Evolutionary conservation across 2,329 filamentous ascomycete species (phyloP), one percentile per base, ranked within the genome.

Genomic region (Dendrostoma leiphaemia): DNA sequence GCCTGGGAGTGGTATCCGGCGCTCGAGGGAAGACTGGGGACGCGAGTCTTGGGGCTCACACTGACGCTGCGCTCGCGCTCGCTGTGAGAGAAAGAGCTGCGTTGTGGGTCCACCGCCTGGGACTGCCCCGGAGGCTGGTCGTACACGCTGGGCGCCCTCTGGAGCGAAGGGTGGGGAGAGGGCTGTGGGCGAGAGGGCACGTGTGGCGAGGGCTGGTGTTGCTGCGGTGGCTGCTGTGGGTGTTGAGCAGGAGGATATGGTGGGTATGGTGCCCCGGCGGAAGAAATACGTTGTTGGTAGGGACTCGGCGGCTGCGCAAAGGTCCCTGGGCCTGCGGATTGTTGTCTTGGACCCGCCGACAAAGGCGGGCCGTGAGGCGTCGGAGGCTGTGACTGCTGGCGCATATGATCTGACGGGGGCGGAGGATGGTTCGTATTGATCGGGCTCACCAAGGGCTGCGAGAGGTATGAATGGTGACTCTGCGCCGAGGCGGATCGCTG

Each of bases 11-110:
- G 63, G n/a, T 61, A 63, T 31, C 74, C 72, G 41, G 71, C 63
- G 62, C 69, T 77, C 65, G 70, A 78, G 54, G 73, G 74, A 34
- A 82, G 65, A 61, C 78, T 82, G 35, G 78, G 73, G 15, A 86
- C 73, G 59, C 81, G 78, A 32, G 89, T 91, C 71, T 90, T 91
- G 28, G 90, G 90, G 67, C 89, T 93, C 48, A 93, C 83, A 64
- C 88, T 92, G 50, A 88, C 69, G 66, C 86, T 90, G 47, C 81
- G 76, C 58, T 89, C 88, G 63, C 87, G 81, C 52, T 90, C 86
- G 59, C 78, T 78, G 46, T 78, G 77, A 40, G 80, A 79, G 54
- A 78, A 74, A 40, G 78, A 76, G 65, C 81, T 70, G 68, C 74
- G 74, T 59, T 75, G 74, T 40, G 71, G 67, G 58, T 77, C 74